These are phyloP conservation scores for Uronychia setigera DNA, from an alignment of 73 alveolate species.

Conservation along the genomic window DNA sequence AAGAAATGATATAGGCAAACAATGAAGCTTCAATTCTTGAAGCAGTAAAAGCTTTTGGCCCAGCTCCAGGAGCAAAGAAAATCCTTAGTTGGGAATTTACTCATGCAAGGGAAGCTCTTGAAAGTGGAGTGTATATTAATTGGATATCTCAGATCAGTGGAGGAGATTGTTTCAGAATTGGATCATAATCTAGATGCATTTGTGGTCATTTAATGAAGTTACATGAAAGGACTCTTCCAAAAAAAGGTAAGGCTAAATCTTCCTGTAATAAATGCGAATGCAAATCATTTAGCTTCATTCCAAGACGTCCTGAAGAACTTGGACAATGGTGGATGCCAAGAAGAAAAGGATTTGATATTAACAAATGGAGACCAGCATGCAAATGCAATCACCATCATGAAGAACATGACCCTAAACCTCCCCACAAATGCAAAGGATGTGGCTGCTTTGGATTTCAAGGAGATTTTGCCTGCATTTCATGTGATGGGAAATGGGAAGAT, in stretches of 20 bases:
- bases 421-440: slow-evolving; percentile 90
- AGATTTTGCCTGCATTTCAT: slow-evolving; percentile 94
- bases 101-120: slow-evolving; percentile 78
- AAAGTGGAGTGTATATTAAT: slow-evolving; percentile 80
- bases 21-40: slow-evolving; percentile 55
- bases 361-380: slow-evolving; percentile 93
- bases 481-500: slow-evolving; percentile 96
- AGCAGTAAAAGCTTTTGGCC: slow-evolving; percentile 75
- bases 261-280: slow-evolving; percentile 92
- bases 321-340: slow-evolving; percentile 97
- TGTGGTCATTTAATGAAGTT: slow-evolving; percentile 82
- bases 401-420: slow-evolving; percentile 93
- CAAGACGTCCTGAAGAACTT: slow-evolving; percentile 98
- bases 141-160: slow-evolving; percentile 65
- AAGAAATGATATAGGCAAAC: slow-evolving; percentile 37
- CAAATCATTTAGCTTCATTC: slow-evolving; percentile 90
- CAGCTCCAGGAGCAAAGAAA: slow-evolving; percentile 92
- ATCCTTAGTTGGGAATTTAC: slow-evolving; percentile 80
- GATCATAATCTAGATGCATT: slow-evolving; percentile 80
- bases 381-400: slow-evolving; percentile 97
- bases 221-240: slow-evolving; percentile 47
- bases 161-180: slow-evolving; percentile 85
- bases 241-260: slow-evolving; percentile 65
- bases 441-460: slow-evolving; percentile 89
- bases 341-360: slow-evolving; percentile 93